Percentiles rank a stretch among this genome's conserved stretches.
Evolutionary conservation across 1,139 yeast genomes (phyloP).

Genomic region (Saccharomyces pastorianus): DNA sequence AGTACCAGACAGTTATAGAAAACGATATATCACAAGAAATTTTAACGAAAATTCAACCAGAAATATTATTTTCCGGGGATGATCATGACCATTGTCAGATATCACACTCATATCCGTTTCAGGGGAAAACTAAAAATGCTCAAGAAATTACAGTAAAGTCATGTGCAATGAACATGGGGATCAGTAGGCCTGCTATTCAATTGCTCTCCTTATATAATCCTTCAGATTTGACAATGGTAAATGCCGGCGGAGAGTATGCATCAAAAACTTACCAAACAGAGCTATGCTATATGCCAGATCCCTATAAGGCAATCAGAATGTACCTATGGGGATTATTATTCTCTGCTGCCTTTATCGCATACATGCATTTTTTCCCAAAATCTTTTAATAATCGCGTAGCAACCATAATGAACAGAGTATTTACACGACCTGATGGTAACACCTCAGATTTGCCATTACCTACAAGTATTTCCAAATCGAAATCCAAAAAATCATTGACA

Average conservation of each 20-base stretch:
- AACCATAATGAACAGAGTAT: slow-evolving; percentile 8
- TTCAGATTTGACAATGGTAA: slow-evolving; percentile 13
- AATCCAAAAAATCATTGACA: neutral
- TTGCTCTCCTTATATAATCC: slow-evolving; percentile 59
- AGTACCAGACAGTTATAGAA: slow-evolving; percentile 70
- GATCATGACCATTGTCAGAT: slow-evolving; percentile 94
- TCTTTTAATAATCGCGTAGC: slow-evolving; percentile 17
- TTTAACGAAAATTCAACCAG: slow-evolving; percentile 51
- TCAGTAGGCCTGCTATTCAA: slow-evolving; percentile 76
- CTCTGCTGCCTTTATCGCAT: slow-evolving; percentile 20
- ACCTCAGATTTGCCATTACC: slow-evolving; percentile 13
- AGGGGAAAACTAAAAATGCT: slow-evolving; percentile 34
- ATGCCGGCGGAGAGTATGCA: slow-evolving; percentile 1
- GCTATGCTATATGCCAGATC: slow-evolving; percentile 62
- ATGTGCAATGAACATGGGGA: slow-evolving; percentile 89
- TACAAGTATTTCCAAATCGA: slow-evolving; percentile 7
- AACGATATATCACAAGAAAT: slow-evolving; percentile 50
- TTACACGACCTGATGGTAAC: neutral
- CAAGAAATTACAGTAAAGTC: slow-evolving; percentile 84
- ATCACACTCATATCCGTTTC: slow-evolving; percentile 41
- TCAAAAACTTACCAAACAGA: slow-evolving; percentile 21
- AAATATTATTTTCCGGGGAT: slow-evolving; percentile 77
- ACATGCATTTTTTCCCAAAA: slow-evolving; percentile 17
- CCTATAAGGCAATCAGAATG: slow-evolving; percentile 44
- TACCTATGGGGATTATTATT: slow-evolving; percentile 30